Base-by-base conservation (phyloP, 371 early-diverging fungal species). In the Mortierella sp. region DNA sequence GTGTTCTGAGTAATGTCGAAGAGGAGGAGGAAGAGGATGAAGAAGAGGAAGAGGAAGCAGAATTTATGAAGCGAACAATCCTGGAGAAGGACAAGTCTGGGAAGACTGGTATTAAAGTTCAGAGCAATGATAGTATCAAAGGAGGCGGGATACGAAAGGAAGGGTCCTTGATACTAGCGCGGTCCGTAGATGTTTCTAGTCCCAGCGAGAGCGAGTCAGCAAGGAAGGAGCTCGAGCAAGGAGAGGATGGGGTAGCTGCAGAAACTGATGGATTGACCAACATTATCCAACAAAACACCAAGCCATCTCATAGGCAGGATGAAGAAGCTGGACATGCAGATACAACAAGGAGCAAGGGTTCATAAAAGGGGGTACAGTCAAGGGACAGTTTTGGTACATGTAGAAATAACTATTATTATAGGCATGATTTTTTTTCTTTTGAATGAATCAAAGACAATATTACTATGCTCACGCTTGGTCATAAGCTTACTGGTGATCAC, bases 1-100 rank as follows among this genome's bases (percentile, higher is more conserved):
- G n/a, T 6, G 59, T 66, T 19, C 37, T 73, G 54, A 68, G 74
- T 45, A 73, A 73, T 8, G 68, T 73, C 8, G 74, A 73, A 40
- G 73, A 72, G 32, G 70, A 43, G 15, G 70, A 69, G 1, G 70
- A 69, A 9, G 70, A 69, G 0, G 63, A 63, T 15, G 66, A 62
- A 2, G 72, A 72, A 10, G 53, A 65, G 8, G 60, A 31, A 7
- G 60, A 56, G 2, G 56, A 35, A 12, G 72, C 60, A 2, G 54
- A 31, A n/a, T n/a, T n/a, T n/a, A n/a, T n/a, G n/a, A n/a, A n/a
- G n/a, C 40, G 64, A 29, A 15, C 42, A 56, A n/a, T 22, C 31
- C 29, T n/a, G 43, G 22, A 61, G 28, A 35, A 31, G 9, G 45
- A 42, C 47, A 47, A 47, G 47, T n/a, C 47, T 2, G 47, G 19